Base-by-base conservation (phyloP, 345 rosid genomes). In the Sonneratia alba region DNA sequence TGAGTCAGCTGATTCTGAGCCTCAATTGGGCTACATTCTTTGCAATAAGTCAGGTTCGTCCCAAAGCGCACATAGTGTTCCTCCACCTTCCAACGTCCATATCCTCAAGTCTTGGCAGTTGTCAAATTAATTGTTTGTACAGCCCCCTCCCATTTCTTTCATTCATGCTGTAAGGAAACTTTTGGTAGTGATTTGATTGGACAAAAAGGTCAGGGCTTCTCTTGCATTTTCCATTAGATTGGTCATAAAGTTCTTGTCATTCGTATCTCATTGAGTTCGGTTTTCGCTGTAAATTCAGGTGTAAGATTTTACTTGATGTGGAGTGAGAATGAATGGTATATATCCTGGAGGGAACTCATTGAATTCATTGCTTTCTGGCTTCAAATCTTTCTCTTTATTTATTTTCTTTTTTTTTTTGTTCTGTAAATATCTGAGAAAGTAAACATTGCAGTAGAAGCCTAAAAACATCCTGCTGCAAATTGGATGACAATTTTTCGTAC, bases 91-190 rank as follows among this genome's bases (percentile, higher is more conserved):
- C 36, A 1, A 36, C 74, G 73, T 69, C 66, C 47, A 49, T 71
- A 27, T 38, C 12, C 62, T 61, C 66, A 78, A 76, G 77, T 80
- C 69, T 42, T 45, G 6, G 80, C 51, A 79, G 81, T 79, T 77
- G 22, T 75, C 72, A 67, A 79, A 70, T 79, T 81, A 82, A 81
- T 81, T 85, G 79, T 82, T 77, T 88, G 94, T 87, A 88, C 88
- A 93, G 97, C 76, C 37, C 37, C 15, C 43, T 66, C 67, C 48
- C 56, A 68, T 81, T 85, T 81, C 87, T 90, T 89, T 89, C 82
- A 89, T 93, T 90, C 93, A 87, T 83, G 85, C 10, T 89, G 88
- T 83, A 86, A 86, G 75, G 81, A 87, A 81, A 82, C 45, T 85
- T 85, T 83, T 84, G 83, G 80, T 81, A 81, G 87, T 72, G 78